A percentile compares a stretch with the other conserved stretches of the same genome.
Evolutionary conservation across 345 rosid species (phyloP).

Genomic region (Syzygium oleosum): DNA sequence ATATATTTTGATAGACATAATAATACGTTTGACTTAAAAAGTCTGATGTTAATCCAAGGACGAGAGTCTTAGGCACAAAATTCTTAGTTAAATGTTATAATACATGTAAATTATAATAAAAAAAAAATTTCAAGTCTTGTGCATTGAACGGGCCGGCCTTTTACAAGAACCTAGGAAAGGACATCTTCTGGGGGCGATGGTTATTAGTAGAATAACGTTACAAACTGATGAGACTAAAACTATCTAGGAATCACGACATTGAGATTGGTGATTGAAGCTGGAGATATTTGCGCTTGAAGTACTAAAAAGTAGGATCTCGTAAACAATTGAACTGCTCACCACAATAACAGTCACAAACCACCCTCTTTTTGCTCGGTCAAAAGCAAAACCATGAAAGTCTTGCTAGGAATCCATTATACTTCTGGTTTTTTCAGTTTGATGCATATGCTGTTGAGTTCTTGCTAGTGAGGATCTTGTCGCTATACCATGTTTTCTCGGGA

Average conservation of each 20-base stretch:
- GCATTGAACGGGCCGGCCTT: neutral
- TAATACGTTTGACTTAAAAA: neutral
- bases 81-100: neutral
- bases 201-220: neutral
- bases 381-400: neutral
- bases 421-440: neutral
- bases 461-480: neutral
- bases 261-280: neutral
- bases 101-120: neutral
- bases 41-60: neutral
- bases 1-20: neutral
- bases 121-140: neutral
- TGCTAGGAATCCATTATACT: neutral
- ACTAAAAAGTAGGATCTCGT: neutral
- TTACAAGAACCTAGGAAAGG: neutral
- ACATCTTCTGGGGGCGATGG: neutral
- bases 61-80: neutral
- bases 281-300: neutral
- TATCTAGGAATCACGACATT: neutral
- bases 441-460: neutral
- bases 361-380: neutral
- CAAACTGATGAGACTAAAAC: neutral
- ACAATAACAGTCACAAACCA: neutral
- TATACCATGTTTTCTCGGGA: conserved; percentile 22
- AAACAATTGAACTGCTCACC: neutral